Percentiles rank a stretch among this genome's conserved stretches.
These are phyloP conservation scores for Crithidia bombi DNA, from an alignment of 208 protist species.

Conservation along the genomic window DNA sequence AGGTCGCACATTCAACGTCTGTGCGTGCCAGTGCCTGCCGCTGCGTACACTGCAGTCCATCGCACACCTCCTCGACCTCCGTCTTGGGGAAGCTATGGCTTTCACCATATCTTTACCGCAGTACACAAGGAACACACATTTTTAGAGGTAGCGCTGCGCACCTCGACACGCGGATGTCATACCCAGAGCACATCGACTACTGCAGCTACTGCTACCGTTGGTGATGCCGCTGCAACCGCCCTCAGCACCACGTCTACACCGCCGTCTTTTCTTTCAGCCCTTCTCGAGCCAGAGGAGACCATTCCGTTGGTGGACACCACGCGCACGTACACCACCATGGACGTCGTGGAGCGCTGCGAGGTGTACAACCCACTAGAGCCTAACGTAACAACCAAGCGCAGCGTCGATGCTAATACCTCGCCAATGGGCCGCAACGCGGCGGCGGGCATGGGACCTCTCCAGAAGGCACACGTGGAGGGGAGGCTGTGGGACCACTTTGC, in stretches of 20 bases:
- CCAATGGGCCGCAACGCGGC: not conserved
- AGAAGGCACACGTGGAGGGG: slow-evolving; percentile 41
- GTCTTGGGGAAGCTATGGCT: too few species aligned
- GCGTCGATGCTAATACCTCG: not conserved
- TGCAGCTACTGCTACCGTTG: not conserved
- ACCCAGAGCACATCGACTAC: not conserved
- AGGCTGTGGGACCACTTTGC: slow-evolving; percentile 61
- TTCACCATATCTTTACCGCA: too few species aligned
- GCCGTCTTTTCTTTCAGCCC: slow-evolving; percentile 58
- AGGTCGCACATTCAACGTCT: slow-evolving; percentile 7
- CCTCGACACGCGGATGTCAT: not conserved
- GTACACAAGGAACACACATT: not conserved
- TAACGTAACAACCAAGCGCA: slow-evolving; percentile 39
- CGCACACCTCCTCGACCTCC: not conserved
- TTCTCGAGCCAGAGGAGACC: slow-evolving; percentile 71
- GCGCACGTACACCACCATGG: slow-evolving; percentile 85
- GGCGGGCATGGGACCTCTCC: slow-evolving; percentile 30
- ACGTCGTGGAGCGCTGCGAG: slow-evolving; percentile 68
- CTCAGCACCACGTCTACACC: not conserved
- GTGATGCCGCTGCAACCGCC: not conserved
- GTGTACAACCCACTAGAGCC: slow-evolving; percentile 61
- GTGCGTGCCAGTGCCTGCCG: not conserved
- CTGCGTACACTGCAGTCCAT: not conserved
- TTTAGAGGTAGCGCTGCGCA: not conserved
- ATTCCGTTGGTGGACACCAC: slow-evolving; percentile 68